Conservation (phyloP, 306 rosid genomes). For the Carpinus viminea region DNA sequence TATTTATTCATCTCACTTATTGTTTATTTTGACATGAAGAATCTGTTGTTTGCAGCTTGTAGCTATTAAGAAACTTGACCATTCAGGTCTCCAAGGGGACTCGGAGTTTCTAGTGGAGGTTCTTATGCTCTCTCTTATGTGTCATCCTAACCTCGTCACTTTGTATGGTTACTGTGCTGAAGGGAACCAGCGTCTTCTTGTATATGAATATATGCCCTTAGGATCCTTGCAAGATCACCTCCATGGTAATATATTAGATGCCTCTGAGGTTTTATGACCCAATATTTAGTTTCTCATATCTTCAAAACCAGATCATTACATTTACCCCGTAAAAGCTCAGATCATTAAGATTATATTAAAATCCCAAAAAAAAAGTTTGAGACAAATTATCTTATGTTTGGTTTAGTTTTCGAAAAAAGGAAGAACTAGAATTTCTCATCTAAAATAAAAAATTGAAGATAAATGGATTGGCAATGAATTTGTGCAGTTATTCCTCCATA, state of each 20-base stretch:
- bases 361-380: no score
- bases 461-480: no score
- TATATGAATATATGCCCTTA: conserved; percentile 66
- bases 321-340: no score
- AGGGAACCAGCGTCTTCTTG: conserved; percentile 69
- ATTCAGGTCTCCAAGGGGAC: conserved; percentile 59
- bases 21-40: conserved; percentile 13
- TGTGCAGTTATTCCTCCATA: no score
- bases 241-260: conserved; percentile 44
- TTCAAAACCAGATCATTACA: background rate
- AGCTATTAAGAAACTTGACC: conserved; percentile 69
- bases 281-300: background rate
- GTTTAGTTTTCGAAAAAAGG: no score
- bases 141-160: conserved; percentile 68
- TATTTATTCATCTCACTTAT: background rate
- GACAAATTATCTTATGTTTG: no score
- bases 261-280: background rate
- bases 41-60: conserved; percentile 40
- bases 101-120: conserved; percentile 68
- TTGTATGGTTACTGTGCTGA: conserved; percentile 74
- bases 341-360: no score
- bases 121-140: conserved; percentile 63
- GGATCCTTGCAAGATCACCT: conserved; percentile 72
- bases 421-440: no score
- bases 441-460: no score